Base-by-base conservation (phyloP, 1,284 basidiomycete species). In the Hemileia vastatrix region DNA sequence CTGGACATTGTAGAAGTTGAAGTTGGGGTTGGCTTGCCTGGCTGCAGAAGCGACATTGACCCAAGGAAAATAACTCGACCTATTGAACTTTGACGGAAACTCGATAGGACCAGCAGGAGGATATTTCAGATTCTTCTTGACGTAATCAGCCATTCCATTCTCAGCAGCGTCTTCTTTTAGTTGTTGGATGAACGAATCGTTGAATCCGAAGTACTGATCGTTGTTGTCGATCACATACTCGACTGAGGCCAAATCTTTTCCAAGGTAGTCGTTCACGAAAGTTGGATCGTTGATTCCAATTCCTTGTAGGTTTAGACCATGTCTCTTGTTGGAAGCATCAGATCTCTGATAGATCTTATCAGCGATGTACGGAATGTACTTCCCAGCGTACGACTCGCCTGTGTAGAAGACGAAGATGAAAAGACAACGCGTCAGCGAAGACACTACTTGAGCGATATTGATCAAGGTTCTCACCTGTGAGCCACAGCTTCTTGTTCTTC, bases 341-440 rank as follows among this genome's bases (percentile, higher is more conserved):
- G 67, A 27, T 44, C 66, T 54, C 27, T 65, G 62, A 13, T 70
- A 59, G 53, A 75, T 72, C 23, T 64, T 51, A 43, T 66, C 57
- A 6, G 76, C 72, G 27, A 78, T 77, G 66, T 78, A 78, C 2
- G 77, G 76, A 13, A 78, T 71, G 67, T 78, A 79, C 49, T 70
- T 71, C 2, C 77, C 77, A 1, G 77, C 77, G 58, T 78, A 78
- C 40, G 65, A 70, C 66, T 72, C 69, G 21, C 73, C 73, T 3
- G 75, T n/a, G n/a, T n/a, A n/a, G n/a, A n/a, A n/a, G n/a, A n/a
- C n/a, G n/a, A n/a, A n/a, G n/a, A n/a, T n/a, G n/a, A n/a, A n/a
- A n/a, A n/a, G n/a, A n/a, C 13, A 40, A 3, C 3, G 27, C 2
- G 27, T 3, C 6, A 3, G 27, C 3, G 13, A 40, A 11, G 13